phyloP scores from a whole-genome alignment of 768 basidiomycete species.

The Amanita exitialis region DNA sequence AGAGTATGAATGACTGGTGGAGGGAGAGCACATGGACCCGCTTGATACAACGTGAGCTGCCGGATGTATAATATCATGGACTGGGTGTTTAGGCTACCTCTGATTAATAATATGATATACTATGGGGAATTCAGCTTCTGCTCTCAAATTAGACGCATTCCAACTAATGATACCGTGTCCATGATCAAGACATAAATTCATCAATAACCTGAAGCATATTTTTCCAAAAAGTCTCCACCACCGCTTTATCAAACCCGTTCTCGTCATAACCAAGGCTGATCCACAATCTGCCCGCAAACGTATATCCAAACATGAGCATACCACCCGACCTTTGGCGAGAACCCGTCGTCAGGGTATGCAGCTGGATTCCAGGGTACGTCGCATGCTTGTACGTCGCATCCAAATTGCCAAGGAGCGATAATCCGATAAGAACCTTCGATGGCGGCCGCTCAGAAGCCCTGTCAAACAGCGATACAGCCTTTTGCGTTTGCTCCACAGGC shows the following conservation, averaged over 20 bases:
- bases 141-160: background rate
- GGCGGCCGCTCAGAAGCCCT: slow-evolving; percentile 26
- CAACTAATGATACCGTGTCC: background rate
- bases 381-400: slow-evolving; percentile 74
- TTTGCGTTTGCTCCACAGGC: slow-evolving; percentile 14
- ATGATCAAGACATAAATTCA: slow-evolving; percentile 34
- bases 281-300: slow-evolving; percentile 67
- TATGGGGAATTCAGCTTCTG: slow-evolving; percentile 3
- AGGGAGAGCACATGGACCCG: slow-evolving; percentile 84
- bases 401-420: slow-evolving; percentile 79
- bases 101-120: background rate
- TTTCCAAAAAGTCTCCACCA: slow-evolving; percentile 59
- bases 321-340: slow-evolving; percentile 72
- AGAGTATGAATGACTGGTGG: slow-evolving; percentile 87
- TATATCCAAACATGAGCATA: slow-evolving; percentile 78
- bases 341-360: slow-evolving; percentile 74
- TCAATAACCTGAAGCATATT: slow-evolving; percentile 44
- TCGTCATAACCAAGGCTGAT: slow-evolving; percentile 72
- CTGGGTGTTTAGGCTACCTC: background rate
- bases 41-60: slow-evolving; percentile 73
- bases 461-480: slow-evolving; percentile 11
- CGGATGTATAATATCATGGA: slow-evolving; percentile 40
- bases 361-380: slow-evolving; percentile 41
- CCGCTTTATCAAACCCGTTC: slow-evolving; percentile 58
- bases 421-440: slow-evolving; percentile 57